Base-by-base conservation (phyloP, 2,329 filamentous ascomycete species). In the Claviceps spartinae region DNA sequence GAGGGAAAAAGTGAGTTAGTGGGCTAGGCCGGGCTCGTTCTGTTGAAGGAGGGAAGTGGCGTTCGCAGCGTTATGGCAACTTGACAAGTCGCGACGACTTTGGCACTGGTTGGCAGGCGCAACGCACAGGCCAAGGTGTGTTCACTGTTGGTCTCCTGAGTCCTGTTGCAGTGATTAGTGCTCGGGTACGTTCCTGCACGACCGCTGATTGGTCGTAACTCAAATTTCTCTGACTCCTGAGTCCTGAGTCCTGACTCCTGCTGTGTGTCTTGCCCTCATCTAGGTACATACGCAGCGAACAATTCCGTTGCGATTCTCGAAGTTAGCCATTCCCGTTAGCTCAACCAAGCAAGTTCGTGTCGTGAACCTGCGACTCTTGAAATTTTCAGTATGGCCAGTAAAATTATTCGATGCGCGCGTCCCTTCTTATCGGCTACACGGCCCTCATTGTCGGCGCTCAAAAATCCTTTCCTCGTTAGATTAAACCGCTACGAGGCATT, bases 401-500 rank as follows among this genome's bases (percentile, higher is more conserved):
- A 37, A 50, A 14, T 34, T 3, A 38, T 40, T 36, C 8, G 11
- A 9, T 11, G 9, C 7, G 26, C 42, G 5, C 30, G 14, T 24
- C 18, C 9, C 13, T 7, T 50, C 30, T 37, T 26, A 8, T 37
- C 16, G 38, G 30, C 22, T 22, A 14, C 30, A 13, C 43, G 49
- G 13, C 49, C 49, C 4, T 34, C 22, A 14, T 20, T 18, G 47
- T 16, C 20, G 22, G 18, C 44, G 2, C 44, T 52, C 36, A 3
- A 9, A 6, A 42, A 45, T 37, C 14, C 45, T 16, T n/a, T 30
- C 20, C 47, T 55, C 9, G 51, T 52, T 24, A 59, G 63, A 46
- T 58, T 54, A 52, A 68, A 67, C 54, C 65, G 70, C 44, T 73
- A 74, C 52, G 67, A 73, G 48, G 73, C 76, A 1, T 75, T 72